phyloP scores from a whole-genome alignment of 345 rosid species.

The Sonneratia alba region DNA sequence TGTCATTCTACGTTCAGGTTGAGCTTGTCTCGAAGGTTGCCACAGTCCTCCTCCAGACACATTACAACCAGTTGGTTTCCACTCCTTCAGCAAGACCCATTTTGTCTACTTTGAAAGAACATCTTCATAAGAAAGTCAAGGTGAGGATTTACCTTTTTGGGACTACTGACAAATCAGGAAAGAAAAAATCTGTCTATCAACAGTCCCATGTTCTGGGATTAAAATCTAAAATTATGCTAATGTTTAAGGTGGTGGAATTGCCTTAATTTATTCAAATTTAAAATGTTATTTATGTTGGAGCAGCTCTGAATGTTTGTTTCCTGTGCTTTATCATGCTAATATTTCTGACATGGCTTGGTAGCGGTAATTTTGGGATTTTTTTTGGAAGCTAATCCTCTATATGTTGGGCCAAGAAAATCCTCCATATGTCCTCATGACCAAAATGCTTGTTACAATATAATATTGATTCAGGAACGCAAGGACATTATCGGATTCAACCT shows the following conservation, averaged over 20 bases:
- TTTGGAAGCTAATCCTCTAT: not conserved
- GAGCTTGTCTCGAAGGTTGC: slow-evolving; percentile 78
- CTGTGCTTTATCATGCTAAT: not conserved
- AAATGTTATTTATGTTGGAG: not conserved
- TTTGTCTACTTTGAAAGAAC: slow-evolving; percentile 57
- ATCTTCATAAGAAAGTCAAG: slow-evolving; percentile 64
- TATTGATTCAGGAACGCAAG: slow-evolving; percentile 55
- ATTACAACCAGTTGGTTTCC: slow-evolving; percentile 68
- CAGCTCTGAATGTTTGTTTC: not conserved
- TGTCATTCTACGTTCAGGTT: slow-evolving; percentile 32
- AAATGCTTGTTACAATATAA: not conserved
- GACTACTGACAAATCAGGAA: not conserved
- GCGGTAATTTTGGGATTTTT: not conserved
- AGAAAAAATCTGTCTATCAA: not conserved
- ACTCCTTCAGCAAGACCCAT: slow-evolving; percentile 76
- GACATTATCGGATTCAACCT: slow-evolving; percentile 86
- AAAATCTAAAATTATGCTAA: not conserved
- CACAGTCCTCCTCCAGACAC: slow-evolving; percentile 59
- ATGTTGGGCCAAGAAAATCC: too few relatives aligned
- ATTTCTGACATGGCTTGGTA: not conserved
- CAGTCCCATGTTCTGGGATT: too few relatives aligned
- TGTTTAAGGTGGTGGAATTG: not conserved
- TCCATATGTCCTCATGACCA: not conserved
- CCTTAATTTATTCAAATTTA: not conserved
- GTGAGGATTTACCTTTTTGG: slow-evolving; percentile 19